Conservation (phyloP, 2,329 filamentous ascomycete species). For the Lachnellula cervina region DNA sequence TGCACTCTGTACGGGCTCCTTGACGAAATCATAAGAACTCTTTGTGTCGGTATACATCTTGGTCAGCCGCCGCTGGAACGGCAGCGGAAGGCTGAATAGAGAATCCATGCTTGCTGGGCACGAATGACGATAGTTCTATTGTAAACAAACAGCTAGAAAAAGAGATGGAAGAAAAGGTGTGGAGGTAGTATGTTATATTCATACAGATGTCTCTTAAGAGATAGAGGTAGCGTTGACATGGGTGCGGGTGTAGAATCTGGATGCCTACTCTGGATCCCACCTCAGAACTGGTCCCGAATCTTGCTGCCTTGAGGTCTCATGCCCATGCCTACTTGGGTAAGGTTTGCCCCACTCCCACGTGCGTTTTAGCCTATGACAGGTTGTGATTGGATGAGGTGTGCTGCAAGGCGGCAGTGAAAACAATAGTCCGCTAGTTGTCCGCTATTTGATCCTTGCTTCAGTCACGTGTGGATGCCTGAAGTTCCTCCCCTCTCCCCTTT, state of each 20-base stretch:
- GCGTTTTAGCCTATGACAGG: not conserved
- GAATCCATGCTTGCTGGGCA: conserved; percentile 24
- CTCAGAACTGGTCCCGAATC: conserved; percentile 9
- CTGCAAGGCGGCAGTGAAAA: not conserved
- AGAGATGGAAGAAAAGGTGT: conserved; percentile 1
- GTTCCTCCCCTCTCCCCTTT: not conserved
- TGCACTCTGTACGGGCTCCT: conserved; percentile 56
- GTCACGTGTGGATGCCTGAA: not conserved
- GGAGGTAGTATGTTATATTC: not conserved
- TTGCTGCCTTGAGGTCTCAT: conserved; percentile 21
- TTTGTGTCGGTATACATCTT: conserved; percentile 79
- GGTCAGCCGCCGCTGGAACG: conserved; percentile 59
- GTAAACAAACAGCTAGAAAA: not conserved
- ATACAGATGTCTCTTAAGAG: too few relatives aligned
- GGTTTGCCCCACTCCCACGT: too few relatives aligned
- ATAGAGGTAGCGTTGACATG: not conserved
- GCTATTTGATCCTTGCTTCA: not conserved
- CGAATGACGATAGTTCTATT: not conserved
- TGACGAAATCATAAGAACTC: conserved; percentile 69
- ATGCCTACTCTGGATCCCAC: conserved; percentile 9
- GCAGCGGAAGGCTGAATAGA: conserved; percentile 26
- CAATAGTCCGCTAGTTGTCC: too few relatives aligned
- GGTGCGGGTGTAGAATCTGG: conserved; percentile 6
- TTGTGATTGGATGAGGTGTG: not conserved
- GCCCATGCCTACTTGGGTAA: not conserved